phyloP scores from a whole-genome alignment of 1,139 yeast genomes.

The Blastobotrys malaysiensis region DNA sequence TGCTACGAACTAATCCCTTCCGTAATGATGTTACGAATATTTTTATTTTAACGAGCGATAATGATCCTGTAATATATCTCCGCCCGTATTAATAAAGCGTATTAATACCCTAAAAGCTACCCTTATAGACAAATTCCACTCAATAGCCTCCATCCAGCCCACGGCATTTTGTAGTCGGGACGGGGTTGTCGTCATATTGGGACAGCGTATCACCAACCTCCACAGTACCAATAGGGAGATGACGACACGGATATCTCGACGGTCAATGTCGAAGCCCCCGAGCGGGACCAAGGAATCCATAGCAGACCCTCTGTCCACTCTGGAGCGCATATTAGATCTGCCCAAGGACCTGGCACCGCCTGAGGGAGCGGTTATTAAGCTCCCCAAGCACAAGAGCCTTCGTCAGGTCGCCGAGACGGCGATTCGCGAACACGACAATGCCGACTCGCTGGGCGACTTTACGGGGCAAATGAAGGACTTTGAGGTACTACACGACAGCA shows the following conservation, averaged over 20 bases:
- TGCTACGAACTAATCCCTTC: not conserved
- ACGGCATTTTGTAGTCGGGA: too few relatives aligned
- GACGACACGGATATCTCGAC: not conserved
- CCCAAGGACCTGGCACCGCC: constrained; percentile 16
- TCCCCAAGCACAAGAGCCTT: constrained; percentile 1
- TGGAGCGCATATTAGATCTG: not conserved
- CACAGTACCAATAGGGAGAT: not conserved
- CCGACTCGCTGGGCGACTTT: constrained; percentile 8
- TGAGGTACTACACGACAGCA: constrained; percentile 35
- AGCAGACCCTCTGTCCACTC: not conserved
- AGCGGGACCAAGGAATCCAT: not conserved
- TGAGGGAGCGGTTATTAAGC: not conserved
- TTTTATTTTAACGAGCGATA: too few relatives aligned
- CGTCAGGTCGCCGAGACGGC: constrained; percentile 3
- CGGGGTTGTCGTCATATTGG: not conserved
- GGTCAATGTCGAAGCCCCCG: not conserved
- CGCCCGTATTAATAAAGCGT: too few relatives aligned
- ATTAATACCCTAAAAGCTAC: too few relatives aligned
- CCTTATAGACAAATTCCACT: too few relatives aligned
- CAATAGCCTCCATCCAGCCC: too few relatives aligned
- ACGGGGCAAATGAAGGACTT: constrained; percentile 30
- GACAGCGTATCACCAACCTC: not conserved
- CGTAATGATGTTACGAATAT: not conserved
- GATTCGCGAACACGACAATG: not conserved
- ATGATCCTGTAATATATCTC: too few relatives aligned